Evolutionary conservation across 768 basidiomycete species (phyloP).

Genomic region (Xanthoconium stramineum): DNA sequence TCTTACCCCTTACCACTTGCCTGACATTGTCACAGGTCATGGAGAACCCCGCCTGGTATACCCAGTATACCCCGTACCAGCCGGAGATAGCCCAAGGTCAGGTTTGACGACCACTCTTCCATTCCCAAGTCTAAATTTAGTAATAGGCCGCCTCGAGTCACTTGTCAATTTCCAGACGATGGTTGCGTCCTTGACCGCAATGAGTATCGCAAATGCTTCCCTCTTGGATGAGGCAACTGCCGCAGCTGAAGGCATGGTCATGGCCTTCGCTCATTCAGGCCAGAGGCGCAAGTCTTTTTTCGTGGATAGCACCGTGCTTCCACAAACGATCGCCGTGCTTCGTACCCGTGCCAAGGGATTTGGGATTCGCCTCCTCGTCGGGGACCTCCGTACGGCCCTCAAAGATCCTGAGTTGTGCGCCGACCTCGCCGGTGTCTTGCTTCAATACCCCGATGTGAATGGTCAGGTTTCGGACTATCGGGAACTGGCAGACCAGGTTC

Average conservation of each 20-base stretch:
- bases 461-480: constrained; percentile 77
- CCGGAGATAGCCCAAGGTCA: constrained; percentile 97
- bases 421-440: constrained; percentile 80
- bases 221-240: constrained; percentile 94
- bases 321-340: constrained; percentile 89
- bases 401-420: constrained; percentile 50
- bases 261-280: constrained; percentile 69
- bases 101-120: constrained; percentile 10
- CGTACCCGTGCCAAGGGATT: constrained; percentile 91
- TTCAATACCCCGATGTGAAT: constrained; percentile 94
- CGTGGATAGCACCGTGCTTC: constrained; percentile 77
- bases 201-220: constrained; percentile 96
- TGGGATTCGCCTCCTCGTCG: constrained; percentile 77
- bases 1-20: not conserved
- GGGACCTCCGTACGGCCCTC: constrained; percentile 51
- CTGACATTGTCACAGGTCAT: constrained; percentile 51
- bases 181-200: constrained; percentile 88
- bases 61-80: constrained; percentile 93
- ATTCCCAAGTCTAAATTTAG: constrained; percentile 12
- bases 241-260: constrained; percentile 95
- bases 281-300: constrained; percentile 82
- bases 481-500: constrained; percentile 61
- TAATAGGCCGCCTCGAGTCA: constrained; percentile 86
- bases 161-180: constrained; percentile 97
- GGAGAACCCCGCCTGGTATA: constrained; percentile 99